phyloP scores from a whole-genome alignment of 2,329 filamentous ascomycete species.

The Sporothrix humicola region DNA sequence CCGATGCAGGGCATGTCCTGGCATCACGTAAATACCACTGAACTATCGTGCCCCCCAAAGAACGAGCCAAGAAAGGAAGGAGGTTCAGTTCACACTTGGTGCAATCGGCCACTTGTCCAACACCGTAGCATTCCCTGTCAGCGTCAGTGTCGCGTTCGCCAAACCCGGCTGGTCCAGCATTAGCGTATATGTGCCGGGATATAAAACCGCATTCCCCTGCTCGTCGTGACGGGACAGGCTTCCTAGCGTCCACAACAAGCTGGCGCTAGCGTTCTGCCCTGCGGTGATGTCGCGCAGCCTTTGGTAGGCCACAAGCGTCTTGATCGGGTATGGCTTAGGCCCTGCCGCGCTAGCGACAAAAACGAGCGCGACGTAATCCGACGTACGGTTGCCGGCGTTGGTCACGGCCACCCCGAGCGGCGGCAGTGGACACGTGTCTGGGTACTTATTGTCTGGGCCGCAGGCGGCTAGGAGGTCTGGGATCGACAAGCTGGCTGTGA shows the following conservation, averaged over 20 bases:
- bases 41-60: no score
- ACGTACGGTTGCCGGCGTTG: slow-evolving; percentile 52
- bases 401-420: slow-evolving; percentile 45
- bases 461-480: slow-evolving; percentile 35
- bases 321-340: slow-evolving; percentile 57
- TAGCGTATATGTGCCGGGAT: slow-evolving; percentile 58
- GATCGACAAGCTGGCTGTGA: not conserved
- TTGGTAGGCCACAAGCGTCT: slow-evolving; percentile 58
- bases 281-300: slow-evolving; percentile 50
- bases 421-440: slow-evolving; percentile 34
- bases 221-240: slow-evolving; percentile 57
- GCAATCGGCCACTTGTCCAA: slow-evolving; percentile 44
- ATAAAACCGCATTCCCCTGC: slow-evolving; percentile 57
- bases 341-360: slow-evolving; percentile 56
- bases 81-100: no score
- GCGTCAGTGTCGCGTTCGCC: slow-evolving; percentile 50
- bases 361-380: slow-evolving; percentile 59
- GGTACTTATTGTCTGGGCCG: slow-evolving; percentile 45
- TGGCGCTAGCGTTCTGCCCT: slow-evolving; percentile 43
- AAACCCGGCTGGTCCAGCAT: slow-evolving; percentile 53
- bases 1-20: no score
- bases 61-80: no score
- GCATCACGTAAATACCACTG: no score
- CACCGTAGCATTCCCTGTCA: slow-evolving; percentile 52
- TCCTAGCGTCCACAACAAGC: slow-evolving; percentile 54